These are phyloP conservation scores for Penicillium sp. DNA, from an alignment of 2,329 filamentous ascomycete genomes.

Conservation along the genomic window DNA sequence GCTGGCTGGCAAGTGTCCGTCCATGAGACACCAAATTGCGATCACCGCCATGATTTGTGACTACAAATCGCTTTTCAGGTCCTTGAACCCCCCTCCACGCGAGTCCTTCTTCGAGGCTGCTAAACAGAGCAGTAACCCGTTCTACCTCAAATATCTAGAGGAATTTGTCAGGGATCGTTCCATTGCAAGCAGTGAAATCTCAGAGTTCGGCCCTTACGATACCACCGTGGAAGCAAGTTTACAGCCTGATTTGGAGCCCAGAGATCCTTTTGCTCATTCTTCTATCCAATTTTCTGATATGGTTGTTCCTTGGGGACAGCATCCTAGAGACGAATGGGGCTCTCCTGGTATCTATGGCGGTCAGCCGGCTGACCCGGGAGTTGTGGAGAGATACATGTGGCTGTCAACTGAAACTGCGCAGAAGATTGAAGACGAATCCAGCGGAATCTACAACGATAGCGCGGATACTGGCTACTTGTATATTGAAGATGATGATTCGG, in stretches of 20 bases:
- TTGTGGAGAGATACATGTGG: slow-evolving; percentile 13
- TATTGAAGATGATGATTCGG: too few relatives aligned
- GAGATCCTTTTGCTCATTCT: too few relatives aligned
- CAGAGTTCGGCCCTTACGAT: too few relatives aligned
- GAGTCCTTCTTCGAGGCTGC: slow-evolving; percentile 9
- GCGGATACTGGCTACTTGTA: too few relatives aligned
- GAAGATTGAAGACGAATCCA: neutral
- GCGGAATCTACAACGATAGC: too few relatives aligned
- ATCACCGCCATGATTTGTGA: slow-evolving; percentile 10
- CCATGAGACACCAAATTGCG: slow-evolving; percentile 13
- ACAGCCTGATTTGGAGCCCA: too few relatives aligned
- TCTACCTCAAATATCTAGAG: slow-evolving; percentile 15
- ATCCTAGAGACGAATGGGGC: too few relatives aligned
- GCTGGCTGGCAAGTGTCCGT: slow-evolving; percentile 10
- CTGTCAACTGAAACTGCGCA: slow-evolving; percentile 6
- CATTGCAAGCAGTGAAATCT: too few relatives aligned
- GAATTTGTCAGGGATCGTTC: too few relatives aligned
- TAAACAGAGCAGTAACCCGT: slow-evolving; percentile 12
- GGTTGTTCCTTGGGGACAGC: too few relatives aligned
- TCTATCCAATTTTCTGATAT: too few relatives aligned
- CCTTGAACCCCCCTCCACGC: slow-evolving; percentile 2
- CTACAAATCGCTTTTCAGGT: slow-evolving; percentile 4
- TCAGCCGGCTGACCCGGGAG: neutral
- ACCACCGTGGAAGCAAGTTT: too few relatives aligned
- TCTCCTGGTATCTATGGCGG: slow-evolving; percentile 7